These are phyloP conservation scores for Ceratobasidium sp. DNA, from an alignment of 1,284 basidiomycete species.

Conservation along the genomic window DNA sequence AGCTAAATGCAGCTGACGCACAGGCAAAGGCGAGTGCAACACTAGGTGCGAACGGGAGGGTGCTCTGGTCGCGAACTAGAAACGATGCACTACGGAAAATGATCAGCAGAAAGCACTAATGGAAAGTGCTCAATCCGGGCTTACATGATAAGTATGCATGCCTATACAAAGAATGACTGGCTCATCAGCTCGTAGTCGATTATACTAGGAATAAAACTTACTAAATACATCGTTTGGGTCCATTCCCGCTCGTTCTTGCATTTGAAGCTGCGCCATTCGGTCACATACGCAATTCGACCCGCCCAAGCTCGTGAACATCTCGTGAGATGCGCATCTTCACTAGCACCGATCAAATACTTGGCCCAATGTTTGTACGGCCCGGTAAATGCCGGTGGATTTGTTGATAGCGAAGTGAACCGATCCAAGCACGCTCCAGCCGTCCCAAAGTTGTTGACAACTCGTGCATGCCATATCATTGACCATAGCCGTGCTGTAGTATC, in stretches of 20 bases:
- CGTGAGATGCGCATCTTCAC: background rate
- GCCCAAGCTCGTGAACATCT: constrained; percentile 14
- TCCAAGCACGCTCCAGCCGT: constrained; percentile 15
- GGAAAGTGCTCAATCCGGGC: background rate
- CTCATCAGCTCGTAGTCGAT: background rate
- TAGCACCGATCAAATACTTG: background rate
- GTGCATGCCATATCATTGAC: constrained; percentile 38
- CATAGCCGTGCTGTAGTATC: background rate
- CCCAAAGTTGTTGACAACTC: constrained; percentile 24
- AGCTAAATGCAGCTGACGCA: background rate
- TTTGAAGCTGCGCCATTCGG: constrained; percentile 17
- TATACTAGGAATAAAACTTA: background rate
- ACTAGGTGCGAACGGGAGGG: background rate
- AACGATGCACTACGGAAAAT: constrained; percentile 1
- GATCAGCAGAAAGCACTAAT: background rate
- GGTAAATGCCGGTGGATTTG: background rate
- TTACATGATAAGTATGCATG: constrained; percentile 16
- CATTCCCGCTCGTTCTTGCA: constrained; percentile 26
- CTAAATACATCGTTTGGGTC: background rate
- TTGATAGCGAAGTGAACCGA: background rate
- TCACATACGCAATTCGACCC: constrained; percentile 19
- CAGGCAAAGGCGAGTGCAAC: background rate
- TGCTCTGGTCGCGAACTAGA: background rate
- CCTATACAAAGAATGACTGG: background rate
- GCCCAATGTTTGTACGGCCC: background rate